Conservation (phyloP, 352 stramenopile genomes). For the Globisporangium emineosum region DNA sequence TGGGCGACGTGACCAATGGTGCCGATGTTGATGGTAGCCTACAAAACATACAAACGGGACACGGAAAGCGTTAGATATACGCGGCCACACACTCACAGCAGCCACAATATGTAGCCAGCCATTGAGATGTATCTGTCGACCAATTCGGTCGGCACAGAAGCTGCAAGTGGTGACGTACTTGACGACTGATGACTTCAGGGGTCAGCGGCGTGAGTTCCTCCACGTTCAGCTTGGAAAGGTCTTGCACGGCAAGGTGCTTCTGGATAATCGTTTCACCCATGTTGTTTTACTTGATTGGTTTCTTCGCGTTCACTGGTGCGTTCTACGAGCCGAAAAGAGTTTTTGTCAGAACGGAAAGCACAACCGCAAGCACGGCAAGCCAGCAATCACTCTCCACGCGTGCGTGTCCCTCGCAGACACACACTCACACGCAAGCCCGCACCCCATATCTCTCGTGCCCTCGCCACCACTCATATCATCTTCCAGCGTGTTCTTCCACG, state of each 20-base stretch:
- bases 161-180: constrained; percentile 23
- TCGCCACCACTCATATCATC: constrained; percentile 4
- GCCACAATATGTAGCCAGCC: background rate
- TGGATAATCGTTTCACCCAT: constrained; percentile 70
- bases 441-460: background rate
- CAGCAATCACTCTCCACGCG: background rate
- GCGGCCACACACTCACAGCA: background rate
- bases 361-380: background rate
- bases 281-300: constrained; percentile 5
- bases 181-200: constrained; percentile 96
- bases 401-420: constrained; percentile 1
- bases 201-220: constrained; percentile 96
- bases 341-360: constrained; percentile 2
- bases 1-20: constrained; percentile 99
- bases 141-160: background rate
- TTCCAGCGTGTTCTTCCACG: background rate
- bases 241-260: constrained; percentile 89
- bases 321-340: constrained; percentile 8
- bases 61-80: background rate
- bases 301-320: constrained; percentile 8
- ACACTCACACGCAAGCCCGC: background rate
- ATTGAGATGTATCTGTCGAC: background rate
- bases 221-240: constrained; percentile 94
- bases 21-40: constrained; percentile 99
- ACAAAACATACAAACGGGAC: constrained; percentile 20